Percentiles rank a stretch among this genome's conserved stretches.
These are phyloP conservation scores for Cladosporium sp. DNA, from an alignment of 2,329 filamentous ascomycete species.

Conservation along the genomic window DNA sequence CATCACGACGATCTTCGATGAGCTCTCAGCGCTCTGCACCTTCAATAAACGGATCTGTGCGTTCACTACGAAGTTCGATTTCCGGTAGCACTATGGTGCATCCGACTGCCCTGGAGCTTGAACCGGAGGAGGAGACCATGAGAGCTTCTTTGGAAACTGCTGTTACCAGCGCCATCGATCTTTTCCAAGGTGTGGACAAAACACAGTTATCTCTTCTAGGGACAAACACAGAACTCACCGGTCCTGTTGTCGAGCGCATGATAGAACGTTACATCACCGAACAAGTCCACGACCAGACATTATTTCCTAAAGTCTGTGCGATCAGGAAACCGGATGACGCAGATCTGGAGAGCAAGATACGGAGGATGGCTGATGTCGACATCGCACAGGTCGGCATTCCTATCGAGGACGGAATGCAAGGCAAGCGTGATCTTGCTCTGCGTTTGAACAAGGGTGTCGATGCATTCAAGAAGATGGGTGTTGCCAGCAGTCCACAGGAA, in stretches of 20 bases:
- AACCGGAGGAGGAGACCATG: conserved; percentile 90
- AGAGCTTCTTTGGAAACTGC: conserved; percentile 83
- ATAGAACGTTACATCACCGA: conserved; percentile 94
- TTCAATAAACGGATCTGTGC: conserved; percentile 31
- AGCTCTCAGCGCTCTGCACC: conserved; percentile 32
- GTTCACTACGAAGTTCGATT: conserved; percentile 32
- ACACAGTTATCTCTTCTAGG: conserved; percentile 88
- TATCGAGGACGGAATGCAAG: conserved; percentile 71
- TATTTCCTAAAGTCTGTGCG: conserved; percentile 77
- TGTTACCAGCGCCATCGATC: conserved; percentile 86
- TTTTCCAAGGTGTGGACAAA: conserved; percentile 94
- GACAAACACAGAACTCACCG: conserved; percentile 88
- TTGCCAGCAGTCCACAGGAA: conserved; percentile 75
- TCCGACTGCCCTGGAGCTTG: conserved; percentile 60
- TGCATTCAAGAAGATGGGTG: conserved; percentile 80
- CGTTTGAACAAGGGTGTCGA: conserved; percentile 76
- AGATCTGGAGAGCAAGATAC: conserved; percentile 83
- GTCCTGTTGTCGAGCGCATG: conserved; percentile 83
- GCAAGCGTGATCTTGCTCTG: conserved; percentile 75
- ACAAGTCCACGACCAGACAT: conserved; percentile 76
- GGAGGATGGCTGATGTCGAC: conserved; percentile 90
- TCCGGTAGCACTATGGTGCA: conserved; percentile 38
- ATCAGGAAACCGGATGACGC: conserved; percentile 77
- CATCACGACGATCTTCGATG: conserved; percentile 32
- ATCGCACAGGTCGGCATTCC: conserved; percentile 89